Base-by-base conservation (phyloP, 352 stramenopile genomes). In the Peronospora belbahrii region DNA sequence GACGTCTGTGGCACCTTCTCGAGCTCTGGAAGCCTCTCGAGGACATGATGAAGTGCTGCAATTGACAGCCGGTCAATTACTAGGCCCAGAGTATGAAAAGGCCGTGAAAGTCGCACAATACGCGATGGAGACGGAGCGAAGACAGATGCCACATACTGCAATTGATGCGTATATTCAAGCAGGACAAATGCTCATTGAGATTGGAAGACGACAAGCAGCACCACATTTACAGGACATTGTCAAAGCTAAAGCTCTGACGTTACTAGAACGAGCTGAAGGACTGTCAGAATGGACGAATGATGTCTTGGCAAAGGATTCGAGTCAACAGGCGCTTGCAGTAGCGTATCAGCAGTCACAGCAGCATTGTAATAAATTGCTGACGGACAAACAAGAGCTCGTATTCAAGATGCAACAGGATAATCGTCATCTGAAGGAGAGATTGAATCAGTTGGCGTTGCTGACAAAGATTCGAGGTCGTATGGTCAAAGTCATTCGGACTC, bases 141-240 rank as follows among this genome's bases (percentile, higher is more conserved):
- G 50, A 30, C 70, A 77, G 4, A 48, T 85, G 38, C 65, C 78
- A 4, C 62, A 80, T 57, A 81, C 73, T 0, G 74, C 80, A 8
- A 85, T 91, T 41, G 56, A 86, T 44, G 62, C 44, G n/a, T 91
- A 91, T 47, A 85, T 87, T 33, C 39, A 56, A 13, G 76, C 80
- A 1, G 80, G 77, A 1, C 70, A 86, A 34, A 58, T 76, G 52
- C 68, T 91, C 15, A 79, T 87, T 27, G 56, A 66, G 9, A 73
- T 91, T 15, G 80, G 80, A 4, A 67, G 77, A 19, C 51, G 66
- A 34, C 77, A 91, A 51, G 60, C 62, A 2, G 64, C 62, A 0
- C 58, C 64, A n/a, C 55, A 84, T 44, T 44, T 88, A n/a, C 77
- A 89, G 50, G 74, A 74, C n/a, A 83, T 87, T 46, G 61, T 91